Base-by-base conservation (phyloP, 1,139 yeast species). In the Pichia sp. region DNA sequence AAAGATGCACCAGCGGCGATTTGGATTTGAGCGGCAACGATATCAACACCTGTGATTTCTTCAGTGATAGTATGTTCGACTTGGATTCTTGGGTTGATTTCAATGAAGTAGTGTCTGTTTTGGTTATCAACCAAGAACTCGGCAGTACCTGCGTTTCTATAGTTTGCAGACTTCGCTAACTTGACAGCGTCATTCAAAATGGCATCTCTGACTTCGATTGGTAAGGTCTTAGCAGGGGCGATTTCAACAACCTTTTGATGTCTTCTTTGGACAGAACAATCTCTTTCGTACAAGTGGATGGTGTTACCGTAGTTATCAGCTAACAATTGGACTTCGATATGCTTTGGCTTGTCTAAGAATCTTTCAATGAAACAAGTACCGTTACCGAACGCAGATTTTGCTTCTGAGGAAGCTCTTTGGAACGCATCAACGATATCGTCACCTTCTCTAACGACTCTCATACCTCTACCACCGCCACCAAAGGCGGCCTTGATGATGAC, bases 391-490 rank as follows among this genome's bases (percentile, higher is more conserved):
- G 99, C 85, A 39, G 96, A 79, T 65, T 83, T 77, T 50, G 99
- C 99, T 73, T 94, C 99, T 34, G 96, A 85, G 37, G 87, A 82
- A 38, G 99, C 99, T 71, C 99, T 84, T 62, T 77, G 74, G 73
- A 93, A 93, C 34, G 98, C 98, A 67, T 93, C 98, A 45, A 68
- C 83, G 54, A 93, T 82, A 65, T 85, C 90, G 58, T 93, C 99
- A 59, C 97, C 98, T 68, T 93, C 97, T 65, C 95, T 79, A 43
- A 94, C 99, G 45, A 93, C 98, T 73, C 99, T 84, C 99, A 93
- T 93, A 76, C 99, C 99, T 72, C 99, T 84, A 65, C 99, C 99
- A 76, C 99, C 99, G 72, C 99, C 99, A 68, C 99, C 99, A 66
- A 87, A 93, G 39, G 99, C 99, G 38, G 99, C 99, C 72, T 93